These are phyloP conservation scores for Leccinum uliginosum DNA, from an alignment of 768 basidiomycete genomes.

Conservation along the genomic window DNA sequence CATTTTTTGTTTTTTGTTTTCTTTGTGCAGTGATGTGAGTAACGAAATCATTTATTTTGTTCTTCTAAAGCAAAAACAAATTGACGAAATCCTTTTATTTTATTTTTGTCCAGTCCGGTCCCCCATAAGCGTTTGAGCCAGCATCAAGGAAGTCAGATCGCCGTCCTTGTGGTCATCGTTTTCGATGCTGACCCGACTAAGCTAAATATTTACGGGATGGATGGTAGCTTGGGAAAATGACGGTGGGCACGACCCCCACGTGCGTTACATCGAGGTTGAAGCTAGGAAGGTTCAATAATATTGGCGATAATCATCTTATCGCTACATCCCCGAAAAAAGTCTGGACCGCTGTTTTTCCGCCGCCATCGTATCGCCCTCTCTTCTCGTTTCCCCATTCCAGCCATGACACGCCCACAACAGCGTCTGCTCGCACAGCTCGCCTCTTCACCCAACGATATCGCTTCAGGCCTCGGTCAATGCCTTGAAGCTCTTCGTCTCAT, in stretches of 20 bases:
- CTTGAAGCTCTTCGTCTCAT: constrained; percentile 31
- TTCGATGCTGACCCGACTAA: background rate
- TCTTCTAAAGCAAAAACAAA: no score
- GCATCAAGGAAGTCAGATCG: background rate
- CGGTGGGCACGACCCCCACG: background rate
- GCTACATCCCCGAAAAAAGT: background rate
- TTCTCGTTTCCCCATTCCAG: background rate
- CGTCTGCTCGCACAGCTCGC: constrained; percentile 29
- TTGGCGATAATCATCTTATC: no score
- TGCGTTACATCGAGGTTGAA: background rate
- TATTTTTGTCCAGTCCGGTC: no score
- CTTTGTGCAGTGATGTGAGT: no score
- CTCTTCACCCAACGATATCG: constrained; percentile 31
- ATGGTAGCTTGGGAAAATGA: background rate
- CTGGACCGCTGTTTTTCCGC: constrained; percentile 1
- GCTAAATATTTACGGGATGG: background rate
- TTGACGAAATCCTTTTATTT: no score
- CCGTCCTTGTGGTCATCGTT: background rate
- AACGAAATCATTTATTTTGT: no score
- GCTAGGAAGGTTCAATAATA: background rate
- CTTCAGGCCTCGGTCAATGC: constrained; percentile 31
- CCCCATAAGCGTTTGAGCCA: background rate
- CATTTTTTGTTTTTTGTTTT: no score
- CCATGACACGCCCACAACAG: constrained; percentile 27
- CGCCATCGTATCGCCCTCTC: background rate